Evolutionary conservation across 202 grass and related monocot genomes (phyloP).

Genomic region (Miscanthus sacchariflorus): DNA sequence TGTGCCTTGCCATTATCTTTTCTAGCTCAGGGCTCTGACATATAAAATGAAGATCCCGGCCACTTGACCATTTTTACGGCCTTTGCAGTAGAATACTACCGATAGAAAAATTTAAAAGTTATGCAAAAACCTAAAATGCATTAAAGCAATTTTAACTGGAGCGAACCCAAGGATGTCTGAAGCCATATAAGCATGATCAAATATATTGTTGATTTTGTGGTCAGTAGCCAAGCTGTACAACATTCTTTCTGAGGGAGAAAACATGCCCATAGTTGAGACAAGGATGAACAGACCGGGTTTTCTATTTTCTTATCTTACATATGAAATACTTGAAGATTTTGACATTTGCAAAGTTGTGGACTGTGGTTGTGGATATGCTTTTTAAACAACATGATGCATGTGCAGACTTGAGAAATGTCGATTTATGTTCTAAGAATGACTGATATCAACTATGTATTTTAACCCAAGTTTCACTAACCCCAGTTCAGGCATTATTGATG

Average conservation of each 20-base stretch:
- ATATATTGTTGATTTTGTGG: neutral
- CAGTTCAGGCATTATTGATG: neutral
- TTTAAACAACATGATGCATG: neutral
- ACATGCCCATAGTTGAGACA: neutral
- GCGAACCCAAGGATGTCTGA: neutral
- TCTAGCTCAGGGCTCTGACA: slow-evolving; percentile 1
- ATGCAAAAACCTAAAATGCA: neutral
- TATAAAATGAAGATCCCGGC: neutral
- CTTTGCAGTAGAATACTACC: neutral
- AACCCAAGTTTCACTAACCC: neutral
- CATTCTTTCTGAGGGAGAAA: neutral
- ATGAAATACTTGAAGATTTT: neutral
- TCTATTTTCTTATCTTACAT: neutral
- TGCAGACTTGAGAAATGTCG: neutral
- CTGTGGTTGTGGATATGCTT: neutral
- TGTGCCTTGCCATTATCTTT: slow-evolving; percentile 13
- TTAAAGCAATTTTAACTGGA: slow-evolving; percentile 4
- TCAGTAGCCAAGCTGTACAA: neutral
- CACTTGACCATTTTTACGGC: neutral
- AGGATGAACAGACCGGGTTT: neutral
- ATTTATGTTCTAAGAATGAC: neutral
- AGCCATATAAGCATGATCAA: neutral
- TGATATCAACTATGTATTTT: neutral
- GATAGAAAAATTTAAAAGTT: neutral
- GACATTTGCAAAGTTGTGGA: neutral